Percentiles rank a stretch among this genome's conserved stretches.
Conservation (phyloP, 1,284 basidiomycete genomes). For the Moesziomyces sp. region DNA sequence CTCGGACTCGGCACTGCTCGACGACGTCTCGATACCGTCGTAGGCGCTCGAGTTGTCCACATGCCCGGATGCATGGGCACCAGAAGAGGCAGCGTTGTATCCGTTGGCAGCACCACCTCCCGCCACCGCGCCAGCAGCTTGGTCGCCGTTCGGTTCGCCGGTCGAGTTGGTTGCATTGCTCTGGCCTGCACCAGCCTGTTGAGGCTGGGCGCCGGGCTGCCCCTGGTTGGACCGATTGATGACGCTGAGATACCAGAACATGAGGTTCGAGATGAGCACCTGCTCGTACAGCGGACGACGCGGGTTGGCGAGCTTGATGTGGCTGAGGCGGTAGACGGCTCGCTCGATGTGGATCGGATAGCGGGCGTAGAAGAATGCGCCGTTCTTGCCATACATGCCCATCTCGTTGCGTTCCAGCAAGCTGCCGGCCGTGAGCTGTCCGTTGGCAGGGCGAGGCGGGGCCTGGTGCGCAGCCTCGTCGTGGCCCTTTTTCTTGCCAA, state of each 20-base stretch:
- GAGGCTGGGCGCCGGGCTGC: conserved; percentile 59
- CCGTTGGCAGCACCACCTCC: conserved; percentile 12
- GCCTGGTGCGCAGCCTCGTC: conserved; percentile 24
- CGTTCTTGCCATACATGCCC: conserved; percentile 26
- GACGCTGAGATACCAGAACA: conserved; percentile 99
- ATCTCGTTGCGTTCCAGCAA: conserved; percentile 45
- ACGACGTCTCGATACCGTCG: conserved; percentile 29
- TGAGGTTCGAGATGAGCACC: conserved; percentile 96
- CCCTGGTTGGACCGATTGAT: conserved; percentile 79
- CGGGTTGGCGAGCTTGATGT: conserved; percentile 98
- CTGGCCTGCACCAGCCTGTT: conserved; percentile 54
- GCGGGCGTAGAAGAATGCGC: conserved; percentile 74
- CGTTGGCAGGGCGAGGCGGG: conserved; percentile 21
- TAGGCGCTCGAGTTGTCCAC: conserved; percentile 36
- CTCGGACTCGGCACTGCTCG: conserved; percentile 28
- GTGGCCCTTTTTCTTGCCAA: conserved; percentile 60
- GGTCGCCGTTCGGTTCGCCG: conserved; percentile 12
- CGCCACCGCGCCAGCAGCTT: background rate
- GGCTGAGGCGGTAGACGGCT: conserved; percentile 94
- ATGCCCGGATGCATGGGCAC: background rate
- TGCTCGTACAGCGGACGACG: conserved; percentile 96
- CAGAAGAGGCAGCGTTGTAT: conserved; percentile 1
- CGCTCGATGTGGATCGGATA: conserved; percentile 98
- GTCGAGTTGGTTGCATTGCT: conserved; percentile 1
- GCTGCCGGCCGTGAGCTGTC: conserved; percentile 58